Conservation (phyloP, 2,329 filamentous ascomycete genomes). For the Stenocarpella maydis region DNA sequence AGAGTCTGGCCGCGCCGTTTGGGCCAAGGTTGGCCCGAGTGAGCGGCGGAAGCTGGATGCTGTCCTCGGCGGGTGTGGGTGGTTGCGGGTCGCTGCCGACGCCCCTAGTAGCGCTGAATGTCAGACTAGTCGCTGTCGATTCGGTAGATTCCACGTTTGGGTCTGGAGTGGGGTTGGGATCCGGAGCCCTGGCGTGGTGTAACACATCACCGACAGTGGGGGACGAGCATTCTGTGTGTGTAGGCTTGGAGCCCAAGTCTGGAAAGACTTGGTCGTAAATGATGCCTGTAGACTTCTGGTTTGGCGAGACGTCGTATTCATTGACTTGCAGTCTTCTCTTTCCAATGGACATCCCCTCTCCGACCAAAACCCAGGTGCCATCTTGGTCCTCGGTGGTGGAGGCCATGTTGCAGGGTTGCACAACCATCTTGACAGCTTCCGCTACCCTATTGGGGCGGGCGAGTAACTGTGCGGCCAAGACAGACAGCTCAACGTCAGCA, state of each 20-base stretch:
- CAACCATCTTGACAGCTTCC: not conserved
- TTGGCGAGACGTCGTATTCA: not conserved
- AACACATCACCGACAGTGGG: not conserved
- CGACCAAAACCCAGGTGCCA: not conserved
- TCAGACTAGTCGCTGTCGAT: constrained; percentile 3
- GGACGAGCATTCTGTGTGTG: not conserved
- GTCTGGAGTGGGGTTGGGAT: not conserved
- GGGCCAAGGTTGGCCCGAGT: not conserved
- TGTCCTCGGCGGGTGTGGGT: not conserved
- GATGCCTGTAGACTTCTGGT: not conserved
- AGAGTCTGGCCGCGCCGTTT: not conserved
- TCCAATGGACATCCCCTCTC: not conserved
- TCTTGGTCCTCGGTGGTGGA: not conserved
- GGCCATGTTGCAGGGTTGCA: not conserved
- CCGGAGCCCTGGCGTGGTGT: not conserved
- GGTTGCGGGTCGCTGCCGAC: not conserved
- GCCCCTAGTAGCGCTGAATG: constrained; percentile 1
- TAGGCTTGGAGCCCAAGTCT: not conserved
- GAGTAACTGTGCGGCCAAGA: not conserved
- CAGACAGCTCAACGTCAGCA: constrained; percentile 1
- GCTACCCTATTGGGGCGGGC: not conserved
- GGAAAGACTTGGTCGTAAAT: not conserved
- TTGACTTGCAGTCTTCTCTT: not conserved
- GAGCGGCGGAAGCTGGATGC: not conserved
- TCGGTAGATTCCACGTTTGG: not conserved